Evolutionary conservation across 495 filamentous ascomycete genomes (phyloP), one percentile per base, ranked within the genome.

Genomic region (Daldinia vernicosa): DNA sequence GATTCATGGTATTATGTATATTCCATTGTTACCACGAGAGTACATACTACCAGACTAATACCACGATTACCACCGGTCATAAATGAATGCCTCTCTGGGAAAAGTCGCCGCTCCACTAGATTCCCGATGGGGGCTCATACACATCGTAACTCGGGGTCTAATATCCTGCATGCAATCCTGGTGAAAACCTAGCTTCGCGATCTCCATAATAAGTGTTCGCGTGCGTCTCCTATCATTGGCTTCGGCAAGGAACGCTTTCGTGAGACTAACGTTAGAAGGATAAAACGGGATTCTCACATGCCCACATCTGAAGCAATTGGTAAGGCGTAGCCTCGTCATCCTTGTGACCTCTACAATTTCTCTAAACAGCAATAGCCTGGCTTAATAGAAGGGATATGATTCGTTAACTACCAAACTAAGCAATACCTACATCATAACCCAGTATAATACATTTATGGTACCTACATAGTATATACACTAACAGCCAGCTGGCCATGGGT

Each of bases 161-260:
- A 60, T 70, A 74, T 63, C 60, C 62, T 70, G 71, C 71, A 74
- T 70, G 55, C 63, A 30, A 74, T 74, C 67, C 71, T 71, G 67
- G 71, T 74, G 67, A 74, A 74, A 70, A 70, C 71, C 57, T 70
- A 64, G 70, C 66, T 69, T 60, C 35, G 11, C 24, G 0, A 57
- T 70, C 71, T 15, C 71, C 71, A 74, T 74, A 74, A 70, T 70
- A 74, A 70, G 63, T 63, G 67, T 67, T 74, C 71, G 63, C 63
- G 67, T 74, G 63, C 59, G 67, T 67, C 67, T 74, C 50, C 45
- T 67, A 33, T 28, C 55, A 74, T 74, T 70, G 67, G 71, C 63
- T 60, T 70, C 55, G 40, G 45, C 71, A 43, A 61, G 71, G 67
- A 70, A 67, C 61, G 40, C 67, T 67, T 70, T 74, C 54, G 71